Percentiles rank a stretch among this genome's conserved stretches.
Conservation (phyloP, 75 land plant genomes). For the Pinus albicaulis region DNA sequence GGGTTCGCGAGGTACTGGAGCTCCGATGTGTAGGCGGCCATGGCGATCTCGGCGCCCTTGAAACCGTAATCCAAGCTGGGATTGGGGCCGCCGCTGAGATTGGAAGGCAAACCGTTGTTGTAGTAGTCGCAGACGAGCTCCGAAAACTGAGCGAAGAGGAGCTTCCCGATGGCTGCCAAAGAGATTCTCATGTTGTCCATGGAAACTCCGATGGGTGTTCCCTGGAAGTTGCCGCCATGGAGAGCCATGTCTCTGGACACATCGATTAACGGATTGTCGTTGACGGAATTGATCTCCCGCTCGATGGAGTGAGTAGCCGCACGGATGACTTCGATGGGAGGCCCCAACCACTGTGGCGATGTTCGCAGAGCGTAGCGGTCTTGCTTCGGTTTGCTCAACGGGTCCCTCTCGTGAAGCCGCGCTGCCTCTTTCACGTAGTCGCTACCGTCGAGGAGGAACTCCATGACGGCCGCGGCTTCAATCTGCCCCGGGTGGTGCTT, state of each 20-base stretch:
- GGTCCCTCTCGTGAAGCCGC: slow-evolving; percentile 42
- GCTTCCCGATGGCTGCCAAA: slow-evolving; percentile 47
- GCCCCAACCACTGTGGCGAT: slow-evolving; percentile 22
- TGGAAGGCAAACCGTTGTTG: slow-evolving; percentile 54
- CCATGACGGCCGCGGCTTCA: slow-evolving; percentile 27
- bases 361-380: slow-evolving; percentile 41
- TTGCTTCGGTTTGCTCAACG: slow-evolving; percentile 43
- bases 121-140: slow-evolving; percentile 52
- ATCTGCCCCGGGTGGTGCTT: slow-evolving; percentile 33
- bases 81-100: slow-evolving; percentile 37
- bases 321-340: background rate
- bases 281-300: slow-evolving; percentile 36
- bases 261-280: slow-evolving; percentile 36
- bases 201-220: slow-evolving; percentile 56
- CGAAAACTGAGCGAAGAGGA: slow-evolving; percentile 47
- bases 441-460: slow-evolving; percentile 16
- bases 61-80: slow-evolving; percentile 52
- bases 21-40: slow-evolving; percentile 61
- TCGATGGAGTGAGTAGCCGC: slow-evolving; percentile 25
- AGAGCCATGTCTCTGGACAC: slow-evolving; percentile 29
- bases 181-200: slow-evolving; percentile 54
- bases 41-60: slow-evolving; percentile 54
- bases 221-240: slow-evolving; percentile 61
- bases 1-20: slow-evolving; percentile 45
- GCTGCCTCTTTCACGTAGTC: background rate